These are phyloP conservation scores for Saccharomyces hybrid DNA, from an alignment of 1,139 yeast genomes.

Conservation along the genomic window DNA sequence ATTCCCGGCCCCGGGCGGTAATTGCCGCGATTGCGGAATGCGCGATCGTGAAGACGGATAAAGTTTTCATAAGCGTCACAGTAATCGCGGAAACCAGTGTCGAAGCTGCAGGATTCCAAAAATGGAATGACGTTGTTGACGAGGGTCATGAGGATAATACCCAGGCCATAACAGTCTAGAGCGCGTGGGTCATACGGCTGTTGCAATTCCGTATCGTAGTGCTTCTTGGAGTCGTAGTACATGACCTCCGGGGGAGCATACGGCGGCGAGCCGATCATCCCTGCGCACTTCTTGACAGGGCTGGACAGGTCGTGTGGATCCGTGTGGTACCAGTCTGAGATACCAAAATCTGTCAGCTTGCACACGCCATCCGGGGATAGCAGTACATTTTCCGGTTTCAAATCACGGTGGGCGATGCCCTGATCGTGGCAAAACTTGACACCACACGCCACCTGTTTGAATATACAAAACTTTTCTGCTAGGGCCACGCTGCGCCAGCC, in stretches of 20 bases:
- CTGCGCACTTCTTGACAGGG: slow-evolving; percentile 37
- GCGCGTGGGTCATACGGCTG: slow-evolving; percentile 55
- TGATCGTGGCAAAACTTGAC: slow-evolving; percentile 67
- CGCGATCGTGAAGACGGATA: slow-evolving; percentile 39
- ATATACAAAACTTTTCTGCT: slow-evolving; percentile 43
- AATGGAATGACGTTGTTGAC: slow-evolving; percentile 57
- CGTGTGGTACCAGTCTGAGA: slow-evolving; percentile 55
- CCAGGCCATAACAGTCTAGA: slow-evolving; percentile 68
- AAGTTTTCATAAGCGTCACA: slow-evolving; percentile 44
- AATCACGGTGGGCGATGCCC: slow-evolving; percentile 83
- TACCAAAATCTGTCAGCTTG: slow-evolving; percentile 72
- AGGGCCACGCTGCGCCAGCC: slow-evolving; percentile 44
- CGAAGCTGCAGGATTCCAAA: slow-evolving; percentile 41
- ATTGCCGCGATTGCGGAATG: slow-evolving; percentile 41
- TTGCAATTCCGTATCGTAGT: slow-evolving; percentile 18
- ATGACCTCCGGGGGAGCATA: slow-evolving; percentile 73
- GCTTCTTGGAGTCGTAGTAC: slow-evolving; percentile 35
- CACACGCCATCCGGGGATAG: slow-evolving; percentile 50
- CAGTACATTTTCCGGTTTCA: slow-evolving; percentile 87
- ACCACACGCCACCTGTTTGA: slow-evolving; percentile 43
- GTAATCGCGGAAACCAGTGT: slow-evolving; percentile 51
- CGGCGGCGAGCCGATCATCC: slow-evolving; percentile 70
- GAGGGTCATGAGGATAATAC: slow-evolving; percentile 53
- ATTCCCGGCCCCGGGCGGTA: slow-evolving; percentile 52
- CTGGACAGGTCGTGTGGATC: slow-evolving; percentile 44